A percentile compares a stretch with the other conserved stretches of the same genome.
Conservation (phyloP, 2,329 filamentous ascomycete species). For the Pseudopyrenochaeta lycopersici region DNA sequence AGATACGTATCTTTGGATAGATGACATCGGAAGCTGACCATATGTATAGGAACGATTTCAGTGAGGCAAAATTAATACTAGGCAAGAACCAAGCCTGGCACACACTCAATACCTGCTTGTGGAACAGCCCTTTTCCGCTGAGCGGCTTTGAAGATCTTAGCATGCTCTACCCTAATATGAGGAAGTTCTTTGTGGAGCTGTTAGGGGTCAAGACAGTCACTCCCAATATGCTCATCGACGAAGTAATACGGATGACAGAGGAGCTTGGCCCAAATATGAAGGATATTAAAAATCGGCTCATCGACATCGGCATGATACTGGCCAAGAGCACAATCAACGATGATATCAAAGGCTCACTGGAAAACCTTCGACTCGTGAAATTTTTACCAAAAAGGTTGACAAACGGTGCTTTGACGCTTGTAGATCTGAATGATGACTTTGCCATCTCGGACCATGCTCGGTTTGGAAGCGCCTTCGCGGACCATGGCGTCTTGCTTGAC, state of each 20-base stretch:
- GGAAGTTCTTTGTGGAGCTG: conserved; percentile 6
- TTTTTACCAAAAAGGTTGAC: conserved; percentile 19
- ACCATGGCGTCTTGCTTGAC: conserved; percentile 15
- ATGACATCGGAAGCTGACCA: background rate
- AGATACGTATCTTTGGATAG: too few species aligned
- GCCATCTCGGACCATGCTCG: conserved; percentile 24
- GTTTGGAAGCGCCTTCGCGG: conserved; percentile 17
- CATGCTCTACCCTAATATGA: conserved; percentile 11
- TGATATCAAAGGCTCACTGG: conserved; percentile 7
- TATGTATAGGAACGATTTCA: conserved; percentile 14
- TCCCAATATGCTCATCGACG: conserved; percentile 21
- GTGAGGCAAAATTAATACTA: conserved; percentile 3
- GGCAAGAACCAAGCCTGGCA: conserved; percentile 15
- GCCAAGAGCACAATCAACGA: conserved; percentile 7
- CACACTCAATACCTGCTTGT: conserved; percentile 18
- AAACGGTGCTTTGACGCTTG: conserved; percentile 7
- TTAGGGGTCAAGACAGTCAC: conserved; percentile 22
- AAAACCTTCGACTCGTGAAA: conserved; percentile 13
- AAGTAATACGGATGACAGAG: conserved; percentile 18
- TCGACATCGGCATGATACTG: conserved; percentile 24
- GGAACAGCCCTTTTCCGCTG: conserved; percentile 20
- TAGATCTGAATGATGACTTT: conserved; percentile 19
- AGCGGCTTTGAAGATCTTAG: conserved; percentile 17
- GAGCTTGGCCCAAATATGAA: conserved; percentile 5
- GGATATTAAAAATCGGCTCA: conserved; percentile 11